A percentile compares a stretch with the other conserved stretches of the same genome.
Conservation (phyloP, 2,329 filamentous ascomycete species). For the Cladosporium cucumerinum region DNA sequence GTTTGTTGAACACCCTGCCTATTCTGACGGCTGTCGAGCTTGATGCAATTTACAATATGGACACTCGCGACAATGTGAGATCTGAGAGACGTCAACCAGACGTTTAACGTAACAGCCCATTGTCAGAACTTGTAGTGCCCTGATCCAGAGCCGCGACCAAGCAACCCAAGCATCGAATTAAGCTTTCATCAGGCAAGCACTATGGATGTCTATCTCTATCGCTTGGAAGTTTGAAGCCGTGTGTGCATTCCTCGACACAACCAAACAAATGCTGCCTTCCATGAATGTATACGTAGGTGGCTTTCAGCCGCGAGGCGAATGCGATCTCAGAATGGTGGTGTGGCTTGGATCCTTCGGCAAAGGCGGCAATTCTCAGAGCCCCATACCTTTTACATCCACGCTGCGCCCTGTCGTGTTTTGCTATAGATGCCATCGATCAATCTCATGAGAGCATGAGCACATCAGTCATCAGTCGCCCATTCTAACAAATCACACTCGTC, state of each 20-base stretch:
- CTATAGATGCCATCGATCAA: neutral
- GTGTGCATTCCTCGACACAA: too few species aligned
- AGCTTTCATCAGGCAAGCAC: neutral
- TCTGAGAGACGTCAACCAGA: neutral
- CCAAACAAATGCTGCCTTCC: neutral
- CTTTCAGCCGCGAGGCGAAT: neutral
- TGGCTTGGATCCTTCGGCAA: neutral
- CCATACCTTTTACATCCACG: neutral
- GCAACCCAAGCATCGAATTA: neutral
- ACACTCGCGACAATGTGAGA: neutral
- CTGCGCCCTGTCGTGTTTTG: neutral
- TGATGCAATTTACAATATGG: neutral
- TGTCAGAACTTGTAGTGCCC: neutral
- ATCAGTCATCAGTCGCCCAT: neutral
- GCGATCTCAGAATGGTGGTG: neutral
- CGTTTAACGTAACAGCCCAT: neutral
- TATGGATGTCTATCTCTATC: neutral
- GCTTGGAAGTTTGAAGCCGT: neutral
- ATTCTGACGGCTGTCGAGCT: too few species aligned
- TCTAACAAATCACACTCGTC: neutral
- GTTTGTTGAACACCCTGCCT: too few species aligned
- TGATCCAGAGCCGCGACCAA: neutral
- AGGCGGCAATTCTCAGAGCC: neutral
- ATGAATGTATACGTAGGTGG: neutral
- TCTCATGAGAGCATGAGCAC: neutral